These are phyloP conservation scores for Aspergillus floridensis DNA, from an alignment of 2,329 filamentous ascomycete genomes.

Conservation along the genomic window DNA sequence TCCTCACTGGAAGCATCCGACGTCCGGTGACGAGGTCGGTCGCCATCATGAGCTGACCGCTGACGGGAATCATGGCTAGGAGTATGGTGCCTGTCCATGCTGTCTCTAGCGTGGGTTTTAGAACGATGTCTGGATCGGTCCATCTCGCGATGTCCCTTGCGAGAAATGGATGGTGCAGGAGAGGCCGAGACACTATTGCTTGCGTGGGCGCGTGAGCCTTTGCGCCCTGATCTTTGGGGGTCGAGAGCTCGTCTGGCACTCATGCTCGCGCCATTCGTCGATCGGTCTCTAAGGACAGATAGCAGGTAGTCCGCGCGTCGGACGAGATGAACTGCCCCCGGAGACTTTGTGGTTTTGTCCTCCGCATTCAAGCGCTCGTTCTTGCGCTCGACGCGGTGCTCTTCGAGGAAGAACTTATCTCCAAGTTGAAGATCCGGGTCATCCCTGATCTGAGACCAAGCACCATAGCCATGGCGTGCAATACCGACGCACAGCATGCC, in stretches of 20 bases:
- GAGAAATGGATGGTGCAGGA: conserved; percentile 42
- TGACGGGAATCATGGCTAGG: conserved; percentile 41
- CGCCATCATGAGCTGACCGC: conserved; percentile 33
- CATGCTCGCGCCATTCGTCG: conserved; percentile 60
- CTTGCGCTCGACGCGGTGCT: conserved; percentile 97
- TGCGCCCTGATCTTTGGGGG: conserved; percentile 92
- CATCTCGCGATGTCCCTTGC: conserved; percentile 43
- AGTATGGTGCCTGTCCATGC: conserved; percentile 43
- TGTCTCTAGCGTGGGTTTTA: conserved; percentile 43
- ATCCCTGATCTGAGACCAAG: conserved; percentile 91
- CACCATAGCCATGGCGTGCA: conserved; percentile 88
- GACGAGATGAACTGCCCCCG: conserved; percentile 94
- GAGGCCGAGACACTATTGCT: conserved; percentile 46
- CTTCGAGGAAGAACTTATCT: conserved; percentile 94
- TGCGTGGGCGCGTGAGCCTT: conserved; percentile 44
- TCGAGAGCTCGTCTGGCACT: conserved; percentile 77
- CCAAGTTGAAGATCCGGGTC: conserved; percentile 79
- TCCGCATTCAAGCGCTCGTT: conserved; percentile 73
- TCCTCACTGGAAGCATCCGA: conserved; percentile 38
- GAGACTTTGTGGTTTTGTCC: conserved; percentile 66
- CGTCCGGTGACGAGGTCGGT: conserved; percentile 32
- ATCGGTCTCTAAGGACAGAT: conserved; percentile 89
- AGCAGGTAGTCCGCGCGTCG: conserved; percentile 92
- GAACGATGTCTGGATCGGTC: conserved; percentile 44
- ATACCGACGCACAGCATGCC: conserved; percentile 97